These are phyloP conservation scores for Phytophthora multivora DNA, from an alignment of 352 stramenopile species.

Conservation along the genomic window DNA sequence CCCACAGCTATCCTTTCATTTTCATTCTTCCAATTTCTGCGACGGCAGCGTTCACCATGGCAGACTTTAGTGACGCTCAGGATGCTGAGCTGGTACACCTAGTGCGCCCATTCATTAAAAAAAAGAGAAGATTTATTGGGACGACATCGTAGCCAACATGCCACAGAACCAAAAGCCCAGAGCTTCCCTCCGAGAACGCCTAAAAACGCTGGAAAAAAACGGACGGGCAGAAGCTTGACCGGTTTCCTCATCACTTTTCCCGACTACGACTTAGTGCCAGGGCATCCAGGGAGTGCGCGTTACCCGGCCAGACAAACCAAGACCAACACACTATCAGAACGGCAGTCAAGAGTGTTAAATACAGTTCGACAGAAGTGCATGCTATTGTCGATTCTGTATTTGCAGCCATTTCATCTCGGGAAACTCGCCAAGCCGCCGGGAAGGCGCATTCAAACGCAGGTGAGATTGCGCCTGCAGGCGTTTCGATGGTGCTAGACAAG, in stretches of 20 bases:
- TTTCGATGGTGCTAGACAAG: not conserved
- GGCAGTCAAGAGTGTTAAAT: not conserved
- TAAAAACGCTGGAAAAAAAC: not conserved
- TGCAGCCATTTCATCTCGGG: not conserved
- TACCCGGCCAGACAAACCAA: no score
- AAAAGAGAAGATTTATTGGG: not conserved
- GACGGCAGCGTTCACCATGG: no score
- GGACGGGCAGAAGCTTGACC: not conserved
- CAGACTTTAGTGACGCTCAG: no score
- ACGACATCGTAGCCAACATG: not conserved
- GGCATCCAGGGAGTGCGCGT: no score
- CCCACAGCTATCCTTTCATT: no score
- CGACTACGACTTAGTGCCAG: not conserved
- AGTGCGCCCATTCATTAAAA: not conserved
- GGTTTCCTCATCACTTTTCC: not conserved
- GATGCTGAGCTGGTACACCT: not conserved
- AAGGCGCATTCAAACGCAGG: not conserved
- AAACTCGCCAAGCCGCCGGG: not conserved
- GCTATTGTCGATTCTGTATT: not conserved
- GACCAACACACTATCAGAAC: not conserved
- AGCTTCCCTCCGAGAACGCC: not conserved
- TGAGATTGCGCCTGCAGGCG: not conserved
- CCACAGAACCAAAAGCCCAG: not conserved
- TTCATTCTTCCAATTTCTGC: no score
- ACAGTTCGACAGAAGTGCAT: not conserved